Evolutionary conservation across 768 basidiomycete genomes (phyloP).

Genomic region (Suillus ampliporus): DNA sequence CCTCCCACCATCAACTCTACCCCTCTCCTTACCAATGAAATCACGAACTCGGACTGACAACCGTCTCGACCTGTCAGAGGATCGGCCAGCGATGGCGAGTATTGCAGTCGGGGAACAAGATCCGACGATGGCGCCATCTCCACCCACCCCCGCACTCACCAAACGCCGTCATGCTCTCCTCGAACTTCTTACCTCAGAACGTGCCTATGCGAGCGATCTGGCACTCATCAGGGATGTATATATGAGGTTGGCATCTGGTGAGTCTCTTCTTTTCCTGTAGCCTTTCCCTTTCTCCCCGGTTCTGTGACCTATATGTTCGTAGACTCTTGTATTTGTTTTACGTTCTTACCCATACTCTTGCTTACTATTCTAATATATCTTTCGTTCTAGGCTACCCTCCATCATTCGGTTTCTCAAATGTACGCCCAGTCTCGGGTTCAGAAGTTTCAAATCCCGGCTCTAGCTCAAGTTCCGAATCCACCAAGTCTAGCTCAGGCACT

Average conservation of each 20-base stretch:
- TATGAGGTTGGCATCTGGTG: constrained; percentile 79
- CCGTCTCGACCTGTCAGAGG: constrained; percentile 25
- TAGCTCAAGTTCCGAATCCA: constrained; percentile 14
- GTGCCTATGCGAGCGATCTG: constrained; percentile 84
- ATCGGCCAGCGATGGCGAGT: constrained; percentile 17
- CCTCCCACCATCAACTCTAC: constrained; percentile 27
- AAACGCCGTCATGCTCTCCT: constrained; percentile 81
- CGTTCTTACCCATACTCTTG: neutral
- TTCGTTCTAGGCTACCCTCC: constrained; percentile 44
- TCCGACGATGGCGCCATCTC: constrained; percentile 26
- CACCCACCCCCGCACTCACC: constrained; percentile 47
- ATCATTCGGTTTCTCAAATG: constrained; percentile 40
- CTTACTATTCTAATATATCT: constrained; percentile 18
- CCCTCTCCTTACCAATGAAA: constrained; percentile 5
- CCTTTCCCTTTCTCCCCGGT: too few relatives aligned
- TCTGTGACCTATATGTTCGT: too few relatives aligned
- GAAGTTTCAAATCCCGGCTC: constrained; percentile 17
- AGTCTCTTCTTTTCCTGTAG: too few relatives aligned
- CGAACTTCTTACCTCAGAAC: constrained; percentile 79
- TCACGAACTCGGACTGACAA: constrained; percentile 27
- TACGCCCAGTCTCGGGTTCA: constrained; percentile 30
- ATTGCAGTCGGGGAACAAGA: too few relatives aligned
- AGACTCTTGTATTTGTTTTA: too few relatives aligned
- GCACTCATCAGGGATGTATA: constrained; percentile 79
- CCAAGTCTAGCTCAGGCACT: constrained; percentile 41